Conservation (phyloP, 192 early-diverging fungal species). For the Coemansia guatemalensis region DNA sequence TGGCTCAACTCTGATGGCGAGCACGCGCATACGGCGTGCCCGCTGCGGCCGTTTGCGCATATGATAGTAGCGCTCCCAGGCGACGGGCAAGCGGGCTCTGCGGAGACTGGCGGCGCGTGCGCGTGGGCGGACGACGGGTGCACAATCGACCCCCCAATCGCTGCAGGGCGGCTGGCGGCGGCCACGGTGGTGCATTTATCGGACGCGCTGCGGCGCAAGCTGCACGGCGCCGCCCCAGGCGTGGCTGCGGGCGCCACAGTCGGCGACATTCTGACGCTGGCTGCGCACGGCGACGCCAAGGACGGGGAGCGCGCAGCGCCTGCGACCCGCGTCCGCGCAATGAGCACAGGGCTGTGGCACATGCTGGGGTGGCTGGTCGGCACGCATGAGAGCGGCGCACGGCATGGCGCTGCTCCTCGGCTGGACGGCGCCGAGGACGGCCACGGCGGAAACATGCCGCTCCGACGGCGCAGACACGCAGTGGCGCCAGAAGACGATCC, state of each 20-base stretch:
- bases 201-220: slow-evolving; percentile 45
- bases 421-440: not conserved
- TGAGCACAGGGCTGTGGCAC: slow-evolving; percentile 41
- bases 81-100: not conserved
- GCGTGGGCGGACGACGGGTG: slow-evolving; percentile 10
- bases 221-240: slow-evolving; percentile 29
- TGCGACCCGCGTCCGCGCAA: slow-evolving; percentile 19
- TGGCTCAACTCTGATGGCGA: slow-evolving; percentile 46
- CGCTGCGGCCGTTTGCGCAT: slow-evolving; percentile 52
- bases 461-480: slow-evolving; percentile 21
- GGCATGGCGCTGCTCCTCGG: not conserved
- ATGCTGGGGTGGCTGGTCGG: slow-evolving; percentile 54
- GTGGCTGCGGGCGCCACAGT: slow-evolving; percentile 18
- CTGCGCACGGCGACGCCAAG: not conserved
- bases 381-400: slow-evolving; percentile 8
- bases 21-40: slow-evolving; percentile 52
- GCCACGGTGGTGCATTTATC: slow-evolving; percentile 36
- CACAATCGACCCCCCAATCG: slow-evolving; percentile 17
- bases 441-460: not conserved
- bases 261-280: slow-evolving; percentile 33
- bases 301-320: slow-evolving; percentile 1
- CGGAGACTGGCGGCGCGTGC: slow-evolving; percentile 5
- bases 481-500: slow-evolving; percentile 35
- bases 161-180: slow-evolving; percentile 21
- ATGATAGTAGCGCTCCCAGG: slow-evolving; percentile 42